phyloP scores from a whole-genome alignment of 768 basidiomycete species.

The Rhodotorula paludigena region DNA sequence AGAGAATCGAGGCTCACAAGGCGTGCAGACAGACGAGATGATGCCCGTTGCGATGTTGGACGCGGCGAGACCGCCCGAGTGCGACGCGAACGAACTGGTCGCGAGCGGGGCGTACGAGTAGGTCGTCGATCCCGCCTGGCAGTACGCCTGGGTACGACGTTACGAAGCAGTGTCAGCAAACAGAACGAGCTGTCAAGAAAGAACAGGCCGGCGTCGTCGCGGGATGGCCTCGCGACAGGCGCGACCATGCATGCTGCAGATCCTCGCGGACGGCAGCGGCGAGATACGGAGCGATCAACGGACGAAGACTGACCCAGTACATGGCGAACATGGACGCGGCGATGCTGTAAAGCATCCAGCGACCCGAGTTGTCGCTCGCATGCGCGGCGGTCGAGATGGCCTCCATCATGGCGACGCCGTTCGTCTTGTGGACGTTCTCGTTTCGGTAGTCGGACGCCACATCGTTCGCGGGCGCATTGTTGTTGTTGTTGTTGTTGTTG shows the following conservation, averaged over 20 bases:
- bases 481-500: no score
- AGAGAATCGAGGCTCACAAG: constrained; percentile 13
- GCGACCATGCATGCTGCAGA: no score
- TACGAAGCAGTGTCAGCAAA: no score
- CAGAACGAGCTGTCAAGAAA: background rate
- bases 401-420: constrained; percentile 29
- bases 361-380: constrained; percentile 9
- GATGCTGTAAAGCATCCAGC: constrained; percentile 13
- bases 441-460: background rate
- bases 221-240: no score
- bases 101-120: constrained; percentile 38
- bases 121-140: constrained; percentile 13
- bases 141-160: no score
- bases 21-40: constrained; percentile 41
- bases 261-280: no score
- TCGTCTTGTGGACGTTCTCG: constrained; percentile 8
- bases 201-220: background rate
- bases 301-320: background rate
- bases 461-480: no score
- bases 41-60: constrained; percentile 43
- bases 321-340: background rate
- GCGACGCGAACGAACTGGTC: constrained; percentile 41
- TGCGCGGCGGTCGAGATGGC: constrained; percentile 16
- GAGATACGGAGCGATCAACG: no score
- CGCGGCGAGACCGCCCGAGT: constrained; percentile 42